phyloP scores from a whole-genome alignment of 1,139 yeast genomes.

The Blastobotrys indianensis region DNA sequence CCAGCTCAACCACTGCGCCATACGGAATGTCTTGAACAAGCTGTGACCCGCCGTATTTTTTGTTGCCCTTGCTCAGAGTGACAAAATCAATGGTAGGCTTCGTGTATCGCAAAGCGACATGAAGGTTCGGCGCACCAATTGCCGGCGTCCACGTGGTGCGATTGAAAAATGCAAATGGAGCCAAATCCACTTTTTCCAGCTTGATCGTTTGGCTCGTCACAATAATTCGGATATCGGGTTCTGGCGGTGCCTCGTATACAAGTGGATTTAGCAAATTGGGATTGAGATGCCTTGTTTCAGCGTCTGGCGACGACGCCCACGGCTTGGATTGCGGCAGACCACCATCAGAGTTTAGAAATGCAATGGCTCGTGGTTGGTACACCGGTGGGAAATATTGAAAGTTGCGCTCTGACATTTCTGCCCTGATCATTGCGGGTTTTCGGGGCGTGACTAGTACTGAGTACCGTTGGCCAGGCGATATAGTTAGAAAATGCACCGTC shows the following conservation, averaged over 20 bases:
- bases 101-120: slow-evolving; percentile 16
- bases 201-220: slow-evolving; percentile 21
- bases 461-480: slow-evolving; percentile 75
- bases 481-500: slow-evolving; percentile 48
- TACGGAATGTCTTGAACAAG: slow-evolving; percentile 8
- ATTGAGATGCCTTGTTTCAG: neutral
- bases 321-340: neutral
- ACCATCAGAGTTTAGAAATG: neutral
- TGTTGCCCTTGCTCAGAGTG: neutral
- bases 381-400: slow-evolving; percentile 17
- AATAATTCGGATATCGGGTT: slow-evolving; percentile 17
- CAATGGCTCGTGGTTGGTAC: slow-evolving; percentile 3
- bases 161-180: slow-evolving; percentile 25
- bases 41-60: slow-evolving; percentile 23
- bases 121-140: slow-evolving; percentile 26
- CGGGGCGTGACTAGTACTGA: slow-evolving; percentile 44
- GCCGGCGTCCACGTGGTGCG: slow-evolving; percentile 26
- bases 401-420: slow-evolving; percentile 22
- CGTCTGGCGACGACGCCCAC: neutral
- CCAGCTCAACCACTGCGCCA: slow-evolving; percentile 50
- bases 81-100: slow-evolving; percentile 1
- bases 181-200: slow-evolving; percentile 20
- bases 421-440: slow-evolving; percentile 25
- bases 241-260: slow-evolving; percentile 13
- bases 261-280: slow-evolving; percentile 13